These are phyloP conservation scores for Aspergillus luchuensis DNA, from an alignment of 2,329 filamentous ascomycete species.

Conservation along the genomic window DNA sequence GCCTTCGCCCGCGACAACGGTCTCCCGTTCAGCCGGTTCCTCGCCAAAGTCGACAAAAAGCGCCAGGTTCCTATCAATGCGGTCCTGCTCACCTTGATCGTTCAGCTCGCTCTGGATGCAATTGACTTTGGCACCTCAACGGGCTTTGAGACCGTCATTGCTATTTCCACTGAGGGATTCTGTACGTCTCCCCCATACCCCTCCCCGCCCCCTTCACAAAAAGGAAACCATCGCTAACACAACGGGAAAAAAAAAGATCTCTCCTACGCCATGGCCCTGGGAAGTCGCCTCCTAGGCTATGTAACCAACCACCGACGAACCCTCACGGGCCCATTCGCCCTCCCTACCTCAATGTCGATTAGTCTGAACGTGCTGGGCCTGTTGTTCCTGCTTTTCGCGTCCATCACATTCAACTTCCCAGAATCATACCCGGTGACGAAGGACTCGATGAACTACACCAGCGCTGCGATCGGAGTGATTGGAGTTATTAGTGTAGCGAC, in stretches of 20 bases:
- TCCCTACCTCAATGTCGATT: conserved; percentile 49
- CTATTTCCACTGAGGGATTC: conserved; percentile 60
- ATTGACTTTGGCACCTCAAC: conserved; percentile 60
- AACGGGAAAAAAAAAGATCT: conserved; percentile 47
- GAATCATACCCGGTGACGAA: conserved; percentile 52
- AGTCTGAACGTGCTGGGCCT: conserved; percentile 54
- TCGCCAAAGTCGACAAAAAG: conserved; percentile 51
- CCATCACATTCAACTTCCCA: conserved; percentile 61
- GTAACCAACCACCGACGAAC: conserved; percentile 44
- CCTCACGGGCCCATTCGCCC: conserved; percentile 41
- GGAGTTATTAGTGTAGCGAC: conserved; percentile 54
- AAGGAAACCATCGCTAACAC: no score
- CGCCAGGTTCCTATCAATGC: conserved; percentile 54
- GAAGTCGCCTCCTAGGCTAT: conserved; percentile 53
- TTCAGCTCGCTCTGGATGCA: conserved; percentile 57
- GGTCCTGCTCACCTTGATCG: conserved; percentile 48
- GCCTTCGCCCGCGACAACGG: conserved; percentile 54
- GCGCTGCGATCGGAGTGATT: conserved; percentile 58
- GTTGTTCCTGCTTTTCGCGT: conserved; percentile 55
- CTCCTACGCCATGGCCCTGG: conserved; percentile 59
- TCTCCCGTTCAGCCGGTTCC: conserved; percentile 52
- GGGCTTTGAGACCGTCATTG: conserved; percentile 59
- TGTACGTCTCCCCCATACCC: conserved; percentile 39
- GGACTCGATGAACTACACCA: conserved; percentile 62
- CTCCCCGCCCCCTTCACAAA: no score